Evolutionary conservation across 306 rosid genomes (phyloP), one percentile per base, ranked within the genome.

Genomic region (Sicyos edulis): DNA sequence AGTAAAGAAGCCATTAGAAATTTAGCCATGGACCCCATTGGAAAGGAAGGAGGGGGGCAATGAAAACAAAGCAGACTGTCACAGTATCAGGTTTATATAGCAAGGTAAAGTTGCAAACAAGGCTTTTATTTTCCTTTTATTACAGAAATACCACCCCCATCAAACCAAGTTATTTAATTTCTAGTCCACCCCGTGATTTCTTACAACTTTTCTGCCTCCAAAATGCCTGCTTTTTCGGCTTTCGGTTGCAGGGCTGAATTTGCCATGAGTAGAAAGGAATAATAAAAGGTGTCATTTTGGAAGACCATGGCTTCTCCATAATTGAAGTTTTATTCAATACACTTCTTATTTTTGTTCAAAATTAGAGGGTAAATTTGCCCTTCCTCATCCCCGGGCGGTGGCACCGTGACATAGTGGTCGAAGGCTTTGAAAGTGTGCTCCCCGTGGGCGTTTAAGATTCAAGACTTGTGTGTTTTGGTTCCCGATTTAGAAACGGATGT

Each of bases 1-100:
- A 84, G 20, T 5, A 74, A 40, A 13, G 14, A 2, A 42, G 47
- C 47, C 19, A 53, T 7, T 2, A 54, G 32, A 53, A 74, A 54
- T 10, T 34, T 4, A 76, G 80, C 68, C 71, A 29, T 10, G 45
- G 85, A 52, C 61, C n/a, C 84, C 96, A 86, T 89, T 24, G 75
- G 17, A 42, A 15, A 42, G 47, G 47, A 42, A 42, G 45, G 2
- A 40, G 45, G 45, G 10, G 14, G 62, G 37, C 16, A 44, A 20
- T 65, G 34, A 44, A 10, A 44, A 44, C 54, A 42, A 14, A 65
- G 71, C 19, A 3, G 54, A 17, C 34, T 19, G 53, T 44, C 47
- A 42, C 32, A 29, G 7, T 81, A 83, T 74, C 61, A 75, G 82
- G 76, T 70, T 81, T 84, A 78, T 78, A 83, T 49, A 72, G 12